Conservation (phyloP, 2,329 filamentous ascomycete species). For the Fusarium sambucinum region DNA sequence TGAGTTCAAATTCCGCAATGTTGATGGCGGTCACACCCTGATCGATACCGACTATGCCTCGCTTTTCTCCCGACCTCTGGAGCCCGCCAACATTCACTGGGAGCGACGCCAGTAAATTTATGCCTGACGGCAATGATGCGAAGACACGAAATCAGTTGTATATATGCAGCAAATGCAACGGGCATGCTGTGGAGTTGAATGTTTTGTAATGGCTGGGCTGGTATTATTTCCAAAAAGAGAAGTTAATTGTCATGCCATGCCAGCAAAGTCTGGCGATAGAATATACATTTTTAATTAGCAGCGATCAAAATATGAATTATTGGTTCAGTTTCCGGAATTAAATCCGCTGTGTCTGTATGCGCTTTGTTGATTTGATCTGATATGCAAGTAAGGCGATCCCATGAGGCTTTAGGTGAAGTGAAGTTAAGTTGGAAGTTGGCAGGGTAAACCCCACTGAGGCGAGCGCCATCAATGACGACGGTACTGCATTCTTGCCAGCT, state of each 20-base stretch:
- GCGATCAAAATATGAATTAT: slow-evolving; percentile 36
- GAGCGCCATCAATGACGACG: slow-evolving; percentile 35
- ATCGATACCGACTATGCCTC: slow-evolving; percentile 76
- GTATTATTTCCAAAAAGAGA: slow-evolving; percentile 38
- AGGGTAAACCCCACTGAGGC: slow-evolving; percentile 31
- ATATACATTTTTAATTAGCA: slow-evolving; percentile 46
- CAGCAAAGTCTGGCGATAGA: slow-evolving; percentile 42
- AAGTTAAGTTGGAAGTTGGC: slow-evolving; percentile 34
- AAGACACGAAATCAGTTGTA: slow-evolving; percentile 44
- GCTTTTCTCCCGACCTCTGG: slow-evolving; percentile 79
- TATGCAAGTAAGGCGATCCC: slow-evolving; percentile 10
- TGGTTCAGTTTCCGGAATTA: neutral
- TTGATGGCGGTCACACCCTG: slow-evolving; percentile 76
- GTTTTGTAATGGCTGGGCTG: slow-evolving; percentile 45
- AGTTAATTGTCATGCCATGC: slow-evolving; percentile 40
- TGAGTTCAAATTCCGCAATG: slow-evolving; percentile 82
- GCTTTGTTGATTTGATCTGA: slow-evolving; percentile 7
- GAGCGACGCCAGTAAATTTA: slow-evolving; percentile 69
- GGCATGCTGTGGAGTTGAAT: slow-evolving; percentile 46
- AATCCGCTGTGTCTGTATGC: neutral
- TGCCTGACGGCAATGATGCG: slow-evolving; percentile 21
- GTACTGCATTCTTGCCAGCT: slow-evolving; percentile 11
- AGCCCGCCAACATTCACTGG: slow-evolving; percentile 80
- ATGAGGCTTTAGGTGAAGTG: slow-evolving; percentile 5
- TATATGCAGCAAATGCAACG: slow-evolving; percentile 46